Percentiles rank a stretch among this genome's conserved stretches.
Conservation (phyloP, 192 early-diverging fungal species). For the Entophlyctis helioformis region DNA sequence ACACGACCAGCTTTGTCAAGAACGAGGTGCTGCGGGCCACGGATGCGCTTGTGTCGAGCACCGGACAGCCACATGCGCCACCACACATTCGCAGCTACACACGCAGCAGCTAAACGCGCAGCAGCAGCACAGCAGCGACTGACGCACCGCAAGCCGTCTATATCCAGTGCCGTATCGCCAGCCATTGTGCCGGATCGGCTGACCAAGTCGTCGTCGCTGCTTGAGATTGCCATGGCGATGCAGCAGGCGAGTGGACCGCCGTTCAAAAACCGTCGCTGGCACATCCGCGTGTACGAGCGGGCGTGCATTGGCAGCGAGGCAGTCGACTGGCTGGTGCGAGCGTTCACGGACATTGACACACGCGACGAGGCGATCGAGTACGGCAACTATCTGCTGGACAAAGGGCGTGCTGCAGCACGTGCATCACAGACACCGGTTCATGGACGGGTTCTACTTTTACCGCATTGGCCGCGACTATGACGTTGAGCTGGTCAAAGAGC, state of each 20-base stretch:
- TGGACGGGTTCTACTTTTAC: conserved; percentile 90
- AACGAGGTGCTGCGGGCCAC: conserved; percentile 15
- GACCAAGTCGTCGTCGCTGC: conserved; percentile 33
- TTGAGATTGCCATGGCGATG: conserved; percentile 53
- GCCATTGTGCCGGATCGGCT: too few relatives aligned
- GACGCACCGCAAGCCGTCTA: not conserved
- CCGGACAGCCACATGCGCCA: too few relatives aligned
- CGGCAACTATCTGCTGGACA: conserved; percentile 66
- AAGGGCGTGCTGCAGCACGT: conserved; percentile 56
- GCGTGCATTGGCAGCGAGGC: conserved; percentile 73
- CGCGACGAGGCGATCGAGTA: conserved; percentile 64
- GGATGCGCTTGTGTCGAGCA: not conserved
- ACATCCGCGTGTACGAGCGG: conserved; percentile 56
- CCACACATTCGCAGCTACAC: not conserved
- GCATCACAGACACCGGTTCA: conserved; percentile 45
- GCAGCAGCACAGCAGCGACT: not conserved
- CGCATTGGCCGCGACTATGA: conserved; percentile 21
- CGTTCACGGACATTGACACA: conserved; percentile 62
- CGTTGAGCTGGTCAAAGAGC: too few relatives aligned
- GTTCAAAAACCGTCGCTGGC: conserved; percentile 75
- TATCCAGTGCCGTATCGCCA: too few relatives aligned
- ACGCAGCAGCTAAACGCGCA: not conserved
- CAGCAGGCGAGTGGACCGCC: conserved; percentile 58
- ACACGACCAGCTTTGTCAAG: conserved; percentile 14
- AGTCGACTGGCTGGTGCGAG: conserved; percentile 76